Base-by-base conservation (phyloP, 495 filamentous ascomycete genomes). In the Penicillium desertorum region DNA sequence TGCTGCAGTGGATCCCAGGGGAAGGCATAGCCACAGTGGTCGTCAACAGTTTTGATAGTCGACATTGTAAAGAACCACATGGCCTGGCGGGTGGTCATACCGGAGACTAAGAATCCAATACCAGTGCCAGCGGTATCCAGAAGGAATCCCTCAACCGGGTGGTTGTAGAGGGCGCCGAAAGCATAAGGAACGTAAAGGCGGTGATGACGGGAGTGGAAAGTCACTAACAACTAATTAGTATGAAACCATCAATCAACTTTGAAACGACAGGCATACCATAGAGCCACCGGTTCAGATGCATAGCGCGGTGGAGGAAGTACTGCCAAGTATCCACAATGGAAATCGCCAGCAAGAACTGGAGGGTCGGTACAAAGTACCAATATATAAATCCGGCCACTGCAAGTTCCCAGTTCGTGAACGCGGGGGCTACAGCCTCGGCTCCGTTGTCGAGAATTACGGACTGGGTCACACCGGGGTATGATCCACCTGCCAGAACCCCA, bases 151-250 rank as follows among this genome's bases (percentile, higher is more conserved):
- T 97, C 94, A 41, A 78, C 62, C 0, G 91, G 91, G 65, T 96
- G 93, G 69, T 97, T 98, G 78, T 97, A 98, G 39, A 97, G 83
- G 23, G 94, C 94, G 54, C 94, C 94, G 71, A 92, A 98, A 16
- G 94, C 94, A 74, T 97, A 98, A 16, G 94, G 94, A 16, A 97
- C 92, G 69, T 97, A 97, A 27, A 98, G 86, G 17, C 91, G 85
- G 78, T 98, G 94, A 73, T 98, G 94, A 17, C 91, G 86, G 36
- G 92, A 91, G 74, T 98, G 93, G 77, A 96, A 94, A 32, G 86
- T 86, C 54, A 84, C 90, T 94, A 45, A 17, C n/a, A 16, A 22
- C 22, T 36, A 61, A 52, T 71, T 54, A 67, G 61, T 14, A 48
- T 32, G 29, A 3, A 44, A 47, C 12, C 8, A 52, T 19, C 34